Evolutionary conservation across 768 basidiomycete species (phyloP), one percentile per base, ranked within the genome.

Genomic region (Mycena leptocephala): DNA sequence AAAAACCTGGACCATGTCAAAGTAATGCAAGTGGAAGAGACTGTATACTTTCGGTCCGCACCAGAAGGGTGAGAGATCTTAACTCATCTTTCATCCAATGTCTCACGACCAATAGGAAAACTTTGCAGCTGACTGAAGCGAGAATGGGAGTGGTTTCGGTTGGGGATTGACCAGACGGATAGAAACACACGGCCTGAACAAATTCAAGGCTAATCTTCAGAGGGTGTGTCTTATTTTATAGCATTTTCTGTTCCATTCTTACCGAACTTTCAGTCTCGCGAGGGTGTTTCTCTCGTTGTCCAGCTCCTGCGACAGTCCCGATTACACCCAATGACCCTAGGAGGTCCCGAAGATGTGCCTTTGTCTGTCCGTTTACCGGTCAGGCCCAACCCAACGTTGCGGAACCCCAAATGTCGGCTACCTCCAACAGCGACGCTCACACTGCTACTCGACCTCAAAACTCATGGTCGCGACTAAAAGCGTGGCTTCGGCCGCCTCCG

Each of bases 1-100:
- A 93, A 92, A 84, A 99, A 99, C 84, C 88, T 99, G 70, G 97
- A 98, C 83, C 95, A 97, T 85, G 94, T 96, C 81, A 98, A 97
- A 86, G 91, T 98, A 65, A 94, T 99, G 95, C 93, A 96, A 81
- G 94, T 98, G 39, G 93, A 96, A 77, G 97, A 99, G 84, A 92
- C 91, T 7, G 93, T 95, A 26, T 87, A 90, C 66, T 91, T 98
- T 78, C 88, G 89, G 43, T 95, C 95, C 78, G 89, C 90, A 37
- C 84, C 88, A 2, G 92, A 94, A 78, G 94, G 95, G 96, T 96
- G 75, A 62, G 91, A 85, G 66, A 28, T 37, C 62, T n/a, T 62
- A n/a, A 64, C 70, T 43, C 68, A 13, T 11, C 24, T 46, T 35
- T 39, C 28, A 59, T 18, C 11, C 9, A 33, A 43, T n/a, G 75